These are phyloP conservation scores for Hygrocybe punicea DNA, from an alignment of 768 basidiomycete genomes.

Conservation along the genomic window DNA sequence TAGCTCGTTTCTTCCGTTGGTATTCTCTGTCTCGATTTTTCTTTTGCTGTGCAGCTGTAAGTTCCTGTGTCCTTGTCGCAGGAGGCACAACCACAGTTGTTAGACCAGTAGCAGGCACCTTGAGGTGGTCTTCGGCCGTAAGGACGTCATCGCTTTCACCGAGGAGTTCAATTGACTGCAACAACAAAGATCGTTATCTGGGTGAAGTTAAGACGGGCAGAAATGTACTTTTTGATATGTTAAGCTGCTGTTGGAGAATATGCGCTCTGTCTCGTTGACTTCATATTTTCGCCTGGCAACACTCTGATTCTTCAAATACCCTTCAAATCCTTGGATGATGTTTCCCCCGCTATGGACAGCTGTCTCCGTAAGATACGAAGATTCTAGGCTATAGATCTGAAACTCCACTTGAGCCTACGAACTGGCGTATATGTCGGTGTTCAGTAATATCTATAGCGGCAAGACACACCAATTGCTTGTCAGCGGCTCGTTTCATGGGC, in stretches of 20 bases:
- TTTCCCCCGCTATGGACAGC: constrained; percentile 76
- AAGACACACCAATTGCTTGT: constrained; percentile 73
- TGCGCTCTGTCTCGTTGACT: constrained; percentile 69
- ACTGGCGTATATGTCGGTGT: no score
- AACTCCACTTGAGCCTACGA: constrained; percentile 77
- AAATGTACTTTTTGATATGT: constrained; percentile 66
- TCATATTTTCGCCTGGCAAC: constrained; percentile 71
- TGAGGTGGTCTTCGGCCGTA: constrained; percentile 62
- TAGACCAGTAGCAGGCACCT: constrained; percentile 66
- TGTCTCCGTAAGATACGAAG: constrained; percentile 73
- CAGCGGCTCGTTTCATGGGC: constrained; percentile 67
- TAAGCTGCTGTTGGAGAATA: constrained; percentile 79
- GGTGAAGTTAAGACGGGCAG: constrained; percentile 5
- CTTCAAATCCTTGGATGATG: constrained; percentile 84
- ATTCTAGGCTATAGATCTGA: constrained; percentile 76
- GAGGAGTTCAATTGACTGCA: constrained; percentile 69
- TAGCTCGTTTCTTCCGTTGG: constrained; percentile 72
- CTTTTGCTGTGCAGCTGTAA: constrained; percentile 70
- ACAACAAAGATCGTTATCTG: constrained; percentile 7
- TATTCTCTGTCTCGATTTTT: constrained; percentile 78
- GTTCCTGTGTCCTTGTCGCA: constrained; percentile 61
- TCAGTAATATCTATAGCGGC: no score
- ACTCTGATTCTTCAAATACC: constrained; percentile 76
- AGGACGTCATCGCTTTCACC: constrained; percentile 67
- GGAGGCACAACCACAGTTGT: constrained; percentile 78